A percentile compares a stretch with the other conserved stretches of the same genome.
phyloP scores from a whole-genome alignment of 257 asterid genomes.

The Ophiorrhiza pumila region DNA sequence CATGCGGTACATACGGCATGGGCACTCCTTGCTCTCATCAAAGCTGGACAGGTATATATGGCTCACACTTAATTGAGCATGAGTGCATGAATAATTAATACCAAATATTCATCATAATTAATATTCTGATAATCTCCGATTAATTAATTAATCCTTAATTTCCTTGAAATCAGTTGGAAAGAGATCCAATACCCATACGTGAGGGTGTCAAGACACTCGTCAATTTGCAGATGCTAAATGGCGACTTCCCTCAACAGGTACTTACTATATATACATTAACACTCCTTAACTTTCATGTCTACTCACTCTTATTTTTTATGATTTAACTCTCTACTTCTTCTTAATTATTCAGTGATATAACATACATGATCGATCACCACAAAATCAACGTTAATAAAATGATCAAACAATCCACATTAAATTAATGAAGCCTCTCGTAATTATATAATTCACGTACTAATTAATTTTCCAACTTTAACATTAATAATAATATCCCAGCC shows the following conservation, averaged over 20 bases:
- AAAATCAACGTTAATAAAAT: too few species aligned
- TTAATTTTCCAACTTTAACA: too few species aligned
- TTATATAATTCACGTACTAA: too few species aligned
- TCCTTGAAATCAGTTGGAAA: not conserved
- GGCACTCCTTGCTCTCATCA: constrained; percentile 43
- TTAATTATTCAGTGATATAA: too few species aligned
- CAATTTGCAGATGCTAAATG: not conserved
- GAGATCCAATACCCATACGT: not conserved
- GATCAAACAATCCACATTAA: too few species aligned
- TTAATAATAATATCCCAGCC: too few species aligned
- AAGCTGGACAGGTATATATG: constrained; percentile 40
- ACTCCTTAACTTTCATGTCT: not conserved
- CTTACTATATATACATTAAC: not conserved
- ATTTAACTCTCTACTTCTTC: not conserved
- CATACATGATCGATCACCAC: too few species aligned
- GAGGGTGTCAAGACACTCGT: not conserved
- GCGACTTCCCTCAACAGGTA: constrained; percentile 14
- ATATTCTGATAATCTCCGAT: too few species aligned
- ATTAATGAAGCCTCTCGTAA: too few species aligned
- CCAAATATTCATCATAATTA: too few species aligned
- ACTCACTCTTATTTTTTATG: not conserved
- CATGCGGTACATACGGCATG: constrained; percentile 50
- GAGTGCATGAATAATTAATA: too few species aligned
- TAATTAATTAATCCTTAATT: not conserved
- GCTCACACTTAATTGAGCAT: too few species aligned